A percentile compares a stretch with the other conserved stretches of the same genome.
Evolutionary conservation across 257 asterid genomes (phyloP).

Genomic region (Nicotiana sylvestris): DNA sequence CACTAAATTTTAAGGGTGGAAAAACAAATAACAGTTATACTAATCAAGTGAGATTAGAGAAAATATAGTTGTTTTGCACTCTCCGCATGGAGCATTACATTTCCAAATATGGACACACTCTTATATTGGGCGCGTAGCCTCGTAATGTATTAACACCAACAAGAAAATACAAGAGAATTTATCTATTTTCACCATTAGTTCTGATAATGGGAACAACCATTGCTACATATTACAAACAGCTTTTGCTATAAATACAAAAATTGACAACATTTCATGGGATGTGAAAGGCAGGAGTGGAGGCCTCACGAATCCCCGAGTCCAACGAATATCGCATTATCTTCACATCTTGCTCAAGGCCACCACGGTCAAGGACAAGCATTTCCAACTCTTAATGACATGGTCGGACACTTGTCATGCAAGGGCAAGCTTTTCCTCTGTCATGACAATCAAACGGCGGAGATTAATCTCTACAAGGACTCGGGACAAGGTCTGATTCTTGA

Average conservation of each 20-base stretch:
- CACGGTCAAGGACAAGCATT: neutral
- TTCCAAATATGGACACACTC: no score
- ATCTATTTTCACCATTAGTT: neutral
- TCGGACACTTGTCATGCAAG: neutral
- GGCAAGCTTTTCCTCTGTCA: neutral
- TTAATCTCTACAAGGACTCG: constrained; percentile 52
- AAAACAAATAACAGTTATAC: no score
- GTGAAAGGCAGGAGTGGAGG: neutral
- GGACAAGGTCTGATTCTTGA: constrained; percentile 84
- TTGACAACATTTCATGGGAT: neutral
- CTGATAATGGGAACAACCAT: neutral
- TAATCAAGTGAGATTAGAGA: no score
- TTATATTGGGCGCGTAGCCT: neutral
- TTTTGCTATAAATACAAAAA: neutral
- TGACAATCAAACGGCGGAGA: neutral
- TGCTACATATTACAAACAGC: neutral
- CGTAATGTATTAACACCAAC: neutral
- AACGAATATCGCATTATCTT: neutral
- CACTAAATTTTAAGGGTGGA: no score
- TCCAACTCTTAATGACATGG: neutral
- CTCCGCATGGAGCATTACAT: neutral
- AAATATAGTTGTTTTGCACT: no score
- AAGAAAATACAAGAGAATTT: neutral
- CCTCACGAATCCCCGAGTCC: neutral
- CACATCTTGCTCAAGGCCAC: neutral